These are phyloP conservation scores for Lobosporangium transversale DNA, from an alignment of 192 early-diverging fungal species.

Conservation along the genomic window DNA sequence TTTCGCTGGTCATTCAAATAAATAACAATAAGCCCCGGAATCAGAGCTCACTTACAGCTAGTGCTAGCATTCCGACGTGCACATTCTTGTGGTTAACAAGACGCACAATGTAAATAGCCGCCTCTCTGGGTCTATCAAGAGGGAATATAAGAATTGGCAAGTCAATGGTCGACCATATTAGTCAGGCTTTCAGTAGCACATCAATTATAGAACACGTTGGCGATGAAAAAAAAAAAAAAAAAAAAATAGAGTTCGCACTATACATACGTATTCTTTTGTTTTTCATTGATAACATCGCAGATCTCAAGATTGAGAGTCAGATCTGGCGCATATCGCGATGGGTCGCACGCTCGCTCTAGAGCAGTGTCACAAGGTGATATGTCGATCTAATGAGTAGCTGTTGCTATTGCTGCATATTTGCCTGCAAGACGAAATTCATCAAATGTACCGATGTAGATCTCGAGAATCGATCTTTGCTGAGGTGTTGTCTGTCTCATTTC, in stretches of 20 bases:
- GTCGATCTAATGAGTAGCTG: not conserved
- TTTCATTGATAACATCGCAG: constrained; percentile 93
- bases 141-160: not conserved
- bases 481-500: too few species aligned
- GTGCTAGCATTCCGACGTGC: constrained; percentile 68
- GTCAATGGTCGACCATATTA: constrained; percentile 1
- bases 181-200: too few species aligned
- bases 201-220: too few species aligned
- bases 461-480: constrained; percentile 36
- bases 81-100: constrained; percentile 71
- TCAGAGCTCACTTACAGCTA: constrained; percentile 67
- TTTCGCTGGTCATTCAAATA: too few species aligned
- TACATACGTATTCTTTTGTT: constrained; percentile 84
- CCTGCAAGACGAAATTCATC: not conserved
- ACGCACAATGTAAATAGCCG: constrained; percentile 72
- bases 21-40: too few species aligned
- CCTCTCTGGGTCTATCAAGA: constrained; percentile 73
- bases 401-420: not conserved
- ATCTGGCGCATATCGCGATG: constrained; percentile 77
- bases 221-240: too few species aligned
- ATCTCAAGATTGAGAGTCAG: constrained; percentile 93
- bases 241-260: too few species aligned
- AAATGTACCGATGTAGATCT: constrained; percentile 43
- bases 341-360: constrained; percentile 83
- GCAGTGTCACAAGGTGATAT: not conserved